Evolutionary conservation across 768 basidiomycete species (phyloP), one percentile per base, ranked within the genome.

Genomic region (Lentinula detonsa): DNA sequence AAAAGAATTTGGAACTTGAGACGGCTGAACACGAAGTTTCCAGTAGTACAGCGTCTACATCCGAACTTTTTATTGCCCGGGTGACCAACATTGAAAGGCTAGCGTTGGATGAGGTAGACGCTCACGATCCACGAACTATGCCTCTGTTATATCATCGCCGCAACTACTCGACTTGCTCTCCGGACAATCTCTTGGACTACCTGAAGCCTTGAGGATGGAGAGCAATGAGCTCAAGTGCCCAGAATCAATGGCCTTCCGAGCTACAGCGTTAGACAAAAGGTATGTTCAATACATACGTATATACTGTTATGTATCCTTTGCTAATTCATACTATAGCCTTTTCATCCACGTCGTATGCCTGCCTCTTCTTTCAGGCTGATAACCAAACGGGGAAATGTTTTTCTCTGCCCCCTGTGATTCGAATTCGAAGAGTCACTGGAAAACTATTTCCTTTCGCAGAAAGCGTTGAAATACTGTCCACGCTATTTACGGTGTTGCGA

Each of bases 41-140:
- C 60, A 9, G 61, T 23, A 16, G 61, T 23, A 16, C 42, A 67
- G 55, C 60, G n/a, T 61, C 76, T 69, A 66, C 70, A 21, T 89
- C 86, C 42, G 88, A 93, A 75, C 73, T 95, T 45, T 94, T 93
- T 72, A 85, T 95, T 63, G 93, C 91, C 13, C 76, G 80, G n/a
- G 92, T 95, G 10, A 72, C 84, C 34, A 73, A 85, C 31, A 86
- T 94, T 11, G 62, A 63, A 43, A 55, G 39, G 4, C 16, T 62
- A 10, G 39, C 37, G 18, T 31, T 35, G 50, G 58, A 59, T 49
- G 58, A 42, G n/a, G 33, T 10, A 35, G 49, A 59, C 37, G 46
- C 16, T 35, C 2, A 15, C 8, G 18, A 49, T 11, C 18, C 46
- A 28, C 18, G 31, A 13, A 28, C 49, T 34, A 28, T 54, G 33